Evolutionary conservation across 177 flowering plant species (phyloP).

Genomic region (Vitis hybrid): DNA sequence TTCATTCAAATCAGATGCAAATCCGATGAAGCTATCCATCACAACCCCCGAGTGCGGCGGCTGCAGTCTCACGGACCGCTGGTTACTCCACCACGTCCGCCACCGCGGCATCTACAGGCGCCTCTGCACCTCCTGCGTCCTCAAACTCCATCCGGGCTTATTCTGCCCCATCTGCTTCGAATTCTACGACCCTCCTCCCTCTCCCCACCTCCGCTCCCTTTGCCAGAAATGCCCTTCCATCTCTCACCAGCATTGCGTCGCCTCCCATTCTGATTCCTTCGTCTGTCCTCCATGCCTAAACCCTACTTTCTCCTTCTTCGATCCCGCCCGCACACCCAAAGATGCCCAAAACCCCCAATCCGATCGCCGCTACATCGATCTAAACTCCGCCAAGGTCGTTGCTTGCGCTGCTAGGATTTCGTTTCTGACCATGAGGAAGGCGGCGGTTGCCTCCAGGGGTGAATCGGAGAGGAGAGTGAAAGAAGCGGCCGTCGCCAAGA

Average conservation of each 20-base stretch:
- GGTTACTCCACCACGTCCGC: slow-evolving; percentile 44
- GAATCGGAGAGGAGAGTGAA: slow-evolving; percentile 54
- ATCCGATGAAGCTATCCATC: slow-evolving; percentile 16
- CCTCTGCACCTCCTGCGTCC: slow-evolving; percentile 63
- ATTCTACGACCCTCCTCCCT: slow-evolving; percentile 27
- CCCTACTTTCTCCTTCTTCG: slow-evolving; percentile 32
- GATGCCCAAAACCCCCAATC: not conserved
- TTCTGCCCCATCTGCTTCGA: slow-evolving; percentile 61
- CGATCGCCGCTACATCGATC: not conserved
- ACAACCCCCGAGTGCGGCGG: slow-evolving; percentile 23
- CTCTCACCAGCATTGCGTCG: slow-evolving; percentile 42
- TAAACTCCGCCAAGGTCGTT: slow-evolving; percentile 29
- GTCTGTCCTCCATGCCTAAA: slow-evolving; percentile 43
- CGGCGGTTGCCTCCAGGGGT: slow-evolving; percentile 30
- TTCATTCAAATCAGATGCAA: too few species aligned
- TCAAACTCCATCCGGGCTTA: slow-evolving; percentile 30
- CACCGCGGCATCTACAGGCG: slow-evolving; percentile 30
- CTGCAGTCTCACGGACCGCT: slow-evolving; percentile 23
- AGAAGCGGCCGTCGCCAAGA: slow-evolving; percentile 54
- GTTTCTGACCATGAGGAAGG: slow-evolving; percentile 42
- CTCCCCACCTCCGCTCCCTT: slow-evolving; percentile 23
- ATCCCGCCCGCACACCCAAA: too few species aligned
- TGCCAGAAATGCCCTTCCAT: slow-evolving; percentile 50
- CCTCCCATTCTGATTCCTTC: slow-evolving; percentile 13
- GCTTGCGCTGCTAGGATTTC: slow-evolving; percentile 61